Evolutionary conservation across 495 filamentous ascomycete species (phyloP), one percentile per base, ranked within the genome.

Genomic region (Aspergillus carlsbadensis): DNA sequence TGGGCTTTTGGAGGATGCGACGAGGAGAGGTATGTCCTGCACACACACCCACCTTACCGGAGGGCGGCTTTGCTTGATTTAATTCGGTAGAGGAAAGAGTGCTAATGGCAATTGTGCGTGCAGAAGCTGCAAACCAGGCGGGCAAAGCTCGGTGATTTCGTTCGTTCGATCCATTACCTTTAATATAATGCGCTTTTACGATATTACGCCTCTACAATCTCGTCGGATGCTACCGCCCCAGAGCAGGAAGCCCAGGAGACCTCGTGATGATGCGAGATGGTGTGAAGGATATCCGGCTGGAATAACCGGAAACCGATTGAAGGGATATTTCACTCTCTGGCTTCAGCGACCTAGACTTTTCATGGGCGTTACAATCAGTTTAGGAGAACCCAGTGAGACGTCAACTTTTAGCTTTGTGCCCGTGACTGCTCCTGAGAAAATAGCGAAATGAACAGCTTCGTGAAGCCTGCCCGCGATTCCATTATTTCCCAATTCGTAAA

Each of bases 1-100:
- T 11, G 88, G 87, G 26, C 71, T 99, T 61, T 72, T 99, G 66
- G 94, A 98, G 79, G 94, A 99, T 83, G 92, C 92, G 20, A 96
- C 92, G 48, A 83, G 92, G 71, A 86, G 93, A 85, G 94, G 92
- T 96, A 64, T 61, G 83, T 78, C 29, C 21, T 41, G 8, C 35
- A 22, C 24, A 51, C 14, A 2, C 24, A 14, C 50, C 36, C 52
- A 15, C 11, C 15, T 26, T 35, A 35, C 20, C 31, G 26, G 26
- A 29, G n/a, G n/a, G n/a, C n/a, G n/a, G n/a, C n/a, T 62, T 39
- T 52, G 34, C 24, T 17, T 10, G 8, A 33, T 31, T 56, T 11
- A 26, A 21, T 15, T 34, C 17, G 11, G 15, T 33, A 20, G 22
- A 3, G 20, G 36, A 41, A 21, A n/a, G 11, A 15, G 37, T 52